A percentile compares a stretch with the other conserved stretches of the same genome.
Conservation (phyloP, 139 green algal species). For the Mesotaenium endlicherianum region DNA sequence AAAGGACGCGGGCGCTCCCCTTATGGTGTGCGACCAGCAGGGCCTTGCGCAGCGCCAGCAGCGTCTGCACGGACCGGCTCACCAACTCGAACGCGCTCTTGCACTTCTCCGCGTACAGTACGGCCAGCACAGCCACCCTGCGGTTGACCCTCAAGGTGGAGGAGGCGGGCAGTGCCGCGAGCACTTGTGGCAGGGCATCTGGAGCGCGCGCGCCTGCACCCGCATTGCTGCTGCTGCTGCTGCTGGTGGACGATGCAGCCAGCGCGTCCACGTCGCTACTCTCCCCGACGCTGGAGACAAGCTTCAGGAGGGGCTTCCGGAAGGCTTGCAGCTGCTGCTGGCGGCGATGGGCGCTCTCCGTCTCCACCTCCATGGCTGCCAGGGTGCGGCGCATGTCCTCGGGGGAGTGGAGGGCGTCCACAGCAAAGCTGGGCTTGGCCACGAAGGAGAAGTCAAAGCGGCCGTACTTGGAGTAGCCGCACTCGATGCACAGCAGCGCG, state of each 20-base stretch:
- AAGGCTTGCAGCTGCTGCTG: constrained; percentile 53
- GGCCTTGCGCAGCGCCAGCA: constrained; percentile 25
- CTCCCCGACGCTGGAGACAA: constrained; percentile 42
- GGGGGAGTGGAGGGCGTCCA: constrained; percentile 43
- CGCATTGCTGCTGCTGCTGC: constrained; percentile 1
- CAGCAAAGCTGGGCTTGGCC: constrained; percentile 46
- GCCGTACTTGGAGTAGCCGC: constrained; percentile 59
- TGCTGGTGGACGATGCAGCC: not conserved
- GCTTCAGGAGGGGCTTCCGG: constrained; percentile 48
- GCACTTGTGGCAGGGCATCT: constrained; percentile 36
- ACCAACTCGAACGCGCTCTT: constrained; percentile 45
- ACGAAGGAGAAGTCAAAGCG: constrained; percentile 54
- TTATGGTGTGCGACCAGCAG: not conserved
- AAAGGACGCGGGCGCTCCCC: not conserved
- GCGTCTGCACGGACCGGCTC: constrained; percentile 22
- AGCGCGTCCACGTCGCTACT: constrained; percentile 21
- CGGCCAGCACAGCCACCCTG: constrained; percentile 51
- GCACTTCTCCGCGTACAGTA: constrained; percentile 61
- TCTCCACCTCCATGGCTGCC: constrained; percentile 50
- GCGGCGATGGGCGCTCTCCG: constrained; percentile 39
- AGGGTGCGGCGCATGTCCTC: constrained; percentile 40
- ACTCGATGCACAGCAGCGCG: constrained; percentile 65
- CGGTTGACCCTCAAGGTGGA: constrained; percentile 51
- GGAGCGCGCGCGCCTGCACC: constrained; percentile 4
- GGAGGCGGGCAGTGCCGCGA: constrained; percentile 32